Base-by-base conservation (phyloP, 345 rosid genomes). In the Gossypium longicalyx region DNA sequence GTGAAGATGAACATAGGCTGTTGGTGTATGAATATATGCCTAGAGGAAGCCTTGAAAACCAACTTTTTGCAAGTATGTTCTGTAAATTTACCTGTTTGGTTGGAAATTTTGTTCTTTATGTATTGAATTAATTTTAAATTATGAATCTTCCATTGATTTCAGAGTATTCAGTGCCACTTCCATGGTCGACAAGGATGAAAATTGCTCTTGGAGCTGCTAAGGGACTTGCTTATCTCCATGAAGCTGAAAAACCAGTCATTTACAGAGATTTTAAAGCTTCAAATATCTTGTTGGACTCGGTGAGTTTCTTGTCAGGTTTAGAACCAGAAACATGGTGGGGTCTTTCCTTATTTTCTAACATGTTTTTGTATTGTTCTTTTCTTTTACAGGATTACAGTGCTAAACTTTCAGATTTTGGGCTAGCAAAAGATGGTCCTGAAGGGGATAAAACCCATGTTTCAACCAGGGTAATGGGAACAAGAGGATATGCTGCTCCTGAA, bases 191-290 rank as follows among this genome's bases (percentile, higher is more conserved):
- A 4, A 93, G 98, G 76, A 89, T 91, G 93, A 91, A 91, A 81
- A 90, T 93, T n/a, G 97, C 97, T 64, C 76, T 80, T 16, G 98
- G 91, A 78, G 98, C 98, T n/a, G 98, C 98, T n/a, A 91, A 88
- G 74, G 98, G 98, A 4, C 90, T 93, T 44, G 91, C 87, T 3
- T 93, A 87, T 77, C 93, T 93, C 27, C 98, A 93, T 25, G 96
- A 90, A 76, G 92, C 86, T 2, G 83, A 91, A 63, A 91, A 93
- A 38, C 96, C 97, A 2, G 98, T 93, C 4, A 93, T 93, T 16
- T 93, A 90, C 57, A 76, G 98, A 8, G 98, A 93, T 83, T 91
- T 93, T 80, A 93, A 93, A 78, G 94, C 96, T 19, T 91, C 98
- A 0, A 93, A 93, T 77, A 91, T 93, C 57, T 85, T 93, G 79